Percentiles rank a stretch among this genome's conserved stretches.
Evolutionary conservation across 805 yeast genomes (phyloP).

Genomic region (Maudiozyma barnettii): DNA sequence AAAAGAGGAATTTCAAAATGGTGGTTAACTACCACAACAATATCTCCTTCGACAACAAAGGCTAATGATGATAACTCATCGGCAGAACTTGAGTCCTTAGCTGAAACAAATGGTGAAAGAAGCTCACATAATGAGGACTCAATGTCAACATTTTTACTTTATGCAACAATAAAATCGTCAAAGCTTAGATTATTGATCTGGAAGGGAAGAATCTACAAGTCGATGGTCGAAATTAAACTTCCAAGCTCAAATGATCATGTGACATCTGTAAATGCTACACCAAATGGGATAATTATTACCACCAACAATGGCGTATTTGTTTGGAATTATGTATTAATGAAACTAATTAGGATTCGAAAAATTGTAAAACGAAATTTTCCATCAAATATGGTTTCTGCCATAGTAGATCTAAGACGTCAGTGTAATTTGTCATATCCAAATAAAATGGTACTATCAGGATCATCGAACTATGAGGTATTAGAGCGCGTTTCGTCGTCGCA

Average conservation of each 20-base stretch:
- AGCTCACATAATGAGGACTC: conserved; percentile 1
- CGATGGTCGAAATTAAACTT: conserved; percentile 17
- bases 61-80: not conserved
- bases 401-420: conserved; percentile 9
- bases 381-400: conserved; percentile 11
- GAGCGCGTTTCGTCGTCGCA: conserved; percentile 5
- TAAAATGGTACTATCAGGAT: not conserved
- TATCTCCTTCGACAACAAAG: not conserved
- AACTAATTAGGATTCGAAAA: conserved; percentile 15
- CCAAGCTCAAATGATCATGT: conserved; percentile 14
- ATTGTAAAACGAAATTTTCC: conserved; percentile 16
- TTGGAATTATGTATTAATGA: conserved; percentile 15
- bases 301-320: conserved; percentile 17
- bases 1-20: conserved; percentile 22
- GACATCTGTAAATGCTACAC: conserved; percentile 11
- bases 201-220: conserved; percentile 21
- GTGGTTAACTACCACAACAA: conserved; percentile 17
- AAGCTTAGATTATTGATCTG: conserved; percentile 23
- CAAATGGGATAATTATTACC: conserved; percentile 14
- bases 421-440: not conserved
- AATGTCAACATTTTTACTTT: conserved; percentile 13
- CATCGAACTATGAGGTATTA: conserved; percentile 3
- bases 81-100: not conserved
- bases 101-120: not conserved
- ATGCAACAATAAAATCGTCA: conserved; percentile 10